These are phyloP conservation scores for Diaporthe eres DNA, from an alignment of 2,329 filamentous ascomycete genomes.

Conservation along the genomic window DNA sequence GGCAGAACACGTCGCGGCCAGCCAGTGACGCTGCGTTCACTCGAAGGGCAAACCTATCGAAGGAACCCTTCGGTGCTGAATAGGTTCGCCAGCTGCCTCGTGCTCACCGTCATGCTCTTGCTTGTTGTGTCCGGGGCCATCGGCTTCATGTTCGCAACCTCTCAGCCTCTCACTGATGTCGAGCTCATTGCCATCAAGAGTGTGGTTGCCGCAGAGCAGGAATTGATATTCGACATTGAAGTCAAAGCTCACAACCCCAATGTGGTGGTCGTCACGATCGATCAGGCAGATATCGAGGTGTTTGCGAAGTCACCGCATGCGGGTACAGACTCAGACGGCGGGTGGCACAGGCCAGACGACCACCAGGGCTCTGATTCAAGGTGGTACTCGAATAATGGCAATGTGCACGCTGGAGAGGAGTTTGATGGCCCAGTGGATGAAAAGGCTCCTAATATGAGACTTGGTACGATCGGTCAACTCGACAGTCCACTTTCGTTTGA, in stretches of 20 bases:
- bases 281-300: slow-evolving; percentile 89
- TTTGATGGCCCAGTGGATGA: slow-evolving; percentile 69
- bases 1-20: slow-evolving; percentile 69
- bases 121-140: slow-evolving; percentile 88
- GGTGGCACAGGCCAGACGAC: slow-evolving; percentile 64
- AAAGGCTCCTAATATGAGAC: slow-evolving; percentile 84
- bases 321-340: slow-evolving; percentile 75
- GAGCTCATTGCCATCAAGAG: slow-evolving; percentile 86
- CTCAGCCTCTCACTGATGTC: slow-evolving; percentile 86
- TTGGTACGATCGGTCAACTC: slow-evolving; percentile 90
- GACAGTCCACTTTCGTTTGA: slow-evolving; percentile 92
- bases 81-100: slow-evolving; percentile 87
- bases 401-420: slow-evolving; percentile 49
- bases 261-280: slow-evolving; percentile 87
- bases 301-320: slow-evolving; percentile 96
- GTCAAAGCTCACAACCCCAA: slow-evolving; percentile 94
- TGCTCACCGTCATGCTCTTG: slow-evolving; percentile 85
- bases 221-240: slow-evolving; percentile 93
- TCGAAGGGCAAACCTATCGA: slow-evolving; percentile 80
- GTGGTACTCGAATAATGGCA: slow-evolving; percentile 43
- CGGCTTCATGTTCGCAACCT: slow-evolving; percentile 91
- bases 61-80: slow-evolving; percentile 74
- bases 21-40: slow-evolving; percentile 72
- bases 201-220: slow-evolving; percentile 92
- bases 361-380: slow-evolving; percentile 44